These are phyloP conservation scores for Paecilomyces dactylethromorphus DNA, from an alignment of 2,329 filamentous ascomycete species.

Conservation along the genomic window DNA sequence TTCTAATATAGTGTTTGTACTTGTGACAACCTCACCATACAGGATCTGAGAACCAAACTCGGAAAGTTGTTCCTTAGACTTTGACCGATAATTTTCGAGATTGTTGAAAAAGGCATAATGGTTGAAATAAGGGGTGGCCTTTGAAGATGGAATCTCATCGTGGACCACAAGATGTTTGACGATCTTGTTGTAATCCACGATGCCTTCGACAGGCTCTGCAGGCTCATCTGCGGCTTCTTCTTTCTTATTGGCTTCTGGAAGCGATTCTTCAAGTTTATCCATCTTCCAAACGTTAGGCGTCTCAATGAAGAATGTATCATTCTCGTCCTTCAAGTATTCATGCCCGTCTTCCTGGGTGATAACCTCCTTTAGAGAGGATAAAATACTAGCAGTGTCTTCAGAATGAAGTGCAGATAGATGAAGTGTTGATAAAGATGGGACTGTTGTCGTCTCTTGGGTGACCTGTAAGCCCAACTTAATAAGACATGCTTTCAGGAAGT, in stretches of 20 bases:
- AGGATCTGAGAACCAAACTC: conserved; percentile 72
- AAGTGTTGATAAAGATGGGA: conserved; percentile 74
- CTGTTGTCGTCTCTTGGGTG: conserved; percentile 58
- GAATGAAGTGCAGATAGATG: conserved; percentile 69
- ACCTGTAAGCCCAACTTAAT: conserved; percentile 75
- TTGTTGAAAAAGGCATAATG: conserved; percentile 72
- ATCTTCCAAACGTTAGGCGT: conserved; percentile 58
- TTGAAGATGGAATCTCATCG: conserved; percentile 61
- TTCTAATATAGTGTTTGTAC: conserved; percentile 87
- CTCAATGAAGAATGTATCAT: conserved; percentile 75
- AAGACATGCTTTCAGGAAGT: conserved; percentile 75
- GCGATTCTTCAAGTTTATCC: conserved; percentile 47
- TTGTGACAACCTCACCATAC: conserved; percentile 88
- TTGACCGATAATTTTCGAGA: conserved; percentile 59
- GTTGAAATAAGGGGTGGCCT: conserved; percentile 79
- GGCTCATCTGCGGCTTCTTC: conserved; percentile 22
- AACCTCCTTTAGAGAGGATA: conserved; percentile 57
- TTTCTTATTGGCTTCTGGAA: conserved; percentile 38
- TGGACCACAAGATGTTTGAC: conserved; percentile 71
- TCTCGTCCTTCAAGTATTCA: conserved; percentile 70
- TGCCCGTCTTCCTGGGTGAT: conserved; percentile 60
- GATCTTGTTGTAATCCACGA: conserved; percentile 67
- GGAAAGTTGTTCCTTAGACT: conserved; percentile 48
- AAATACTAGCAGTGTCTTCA: conserved; percentile 61
- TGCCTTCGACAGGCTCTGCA: conserved; percentile 45